Evolutionary conservation across 495 filamentous ascomycete species (phyloP).

Genomic region (Hypoxylon crocopeplum): DNA sequence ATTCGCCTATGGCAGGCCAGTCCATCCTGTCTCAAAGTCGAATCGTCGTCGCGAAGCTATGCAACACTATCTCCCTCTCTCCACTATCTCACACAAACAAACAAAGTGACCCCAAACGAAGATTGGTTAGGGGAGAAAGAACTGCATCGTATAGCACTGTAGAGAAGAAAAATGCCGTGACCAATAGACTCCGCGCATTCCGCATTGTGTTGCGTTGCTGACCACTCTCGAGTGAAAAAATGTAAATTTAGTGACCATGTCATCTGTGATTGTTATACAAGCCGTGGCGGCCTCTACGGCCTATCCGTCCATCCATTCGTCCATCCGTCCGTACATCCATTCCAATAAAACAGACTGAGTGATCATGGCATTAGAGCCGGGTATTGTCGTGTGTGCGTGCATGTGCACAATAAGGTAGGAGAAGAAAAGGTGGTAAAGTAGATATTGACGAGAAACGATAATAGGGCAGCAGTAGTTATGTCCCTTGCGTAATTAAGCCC

Average conservation of each 20-base stretch:
- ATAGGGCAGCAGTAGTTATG: too few species aligned
- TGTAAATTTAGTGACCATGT: conserved; percentile 1
- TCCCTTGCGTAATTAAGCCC: too few species aligned
- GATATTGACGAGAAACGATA: too few species aligned
- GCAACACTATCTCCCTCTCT: neutral
- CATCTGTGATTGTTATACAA: conserved; percentile 25
- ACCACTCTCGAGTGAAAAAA: conserved; percentile 8
- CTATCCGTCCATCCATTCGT: conserved; percentile 8
- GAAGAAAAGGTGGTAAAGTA: neutral
- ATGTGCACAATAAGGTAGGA: conserved; percentile 7
- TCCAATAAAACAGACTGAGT: conserved; percentile 16
- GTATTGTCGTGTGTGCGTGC: conserved; percentile 28
- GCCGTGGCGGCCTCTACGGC: conserved; percentile 3
- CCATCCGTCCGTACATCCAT: conserved; percentile 17
- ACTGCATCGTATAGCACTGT: neutral
- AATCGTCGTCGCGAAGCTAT: neutral
- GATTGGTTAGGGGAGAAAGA: neutral
- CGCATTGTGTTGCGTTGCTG: conserved; percentile 21
- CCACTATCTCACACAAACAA: neutral
- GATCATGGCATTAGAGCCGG: conserved; percentile 33
- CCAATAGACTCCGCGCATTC: conserved; percentile 30
- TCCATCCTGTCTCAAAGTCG: neutral
- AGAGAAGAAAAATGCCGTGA: conserved; percentile 3
- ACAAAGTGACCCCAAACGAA: neutral
- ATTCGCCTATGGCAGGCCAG: neutral